Percentiles rank a stretch among this genome's conserved stretches.
phyloP scores from a whole-genome alignment of 768 basidiomycete species.

The Piloderma croceum region DNA sequence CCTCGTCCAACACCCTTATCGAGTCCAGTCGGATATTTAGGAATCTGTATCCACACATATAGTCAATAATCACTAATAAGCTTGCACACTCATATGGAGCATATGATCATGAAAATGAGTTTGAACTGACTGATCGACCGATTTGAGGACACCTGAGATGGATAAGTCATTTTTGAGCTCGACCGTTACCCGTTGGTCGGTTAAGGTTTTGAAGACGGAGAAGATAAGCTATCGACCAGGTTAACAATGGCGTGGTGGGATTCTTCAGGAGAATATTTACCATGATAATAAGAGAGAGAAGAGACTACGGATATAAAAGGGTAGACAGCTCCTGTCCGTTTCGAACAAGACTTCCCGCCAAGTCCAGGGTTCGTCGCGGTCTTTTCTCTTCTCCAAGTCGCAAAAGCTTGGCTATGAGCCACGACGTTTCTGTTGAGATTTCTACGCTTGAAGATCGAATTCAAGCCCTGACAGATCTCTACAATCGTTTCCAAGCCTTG shows the following conservation, averaged over 20 bases:
- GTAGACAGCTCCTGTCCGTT: too few species aligned
- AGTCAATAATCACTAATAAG: constrained; percentile 1
- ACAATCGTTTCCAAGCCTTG: constrained; percentile 37
- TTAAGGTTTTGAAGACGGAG: constrained; percentile 98
- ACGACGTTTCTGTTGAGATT: too few species aligned
- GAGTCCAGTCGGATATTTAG: constrained; percentile 94
- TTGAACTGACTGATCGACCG: constrained; percentile 78
- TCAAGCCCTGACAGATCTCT: constrained; percentile 41
- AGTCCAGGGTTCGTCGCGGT: too few species aligned
- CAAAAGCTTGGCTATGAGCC: too few species aligned
- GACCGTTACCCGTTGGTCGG: constrained; percentile 93
- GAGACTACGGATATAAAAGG: too few species aligned
- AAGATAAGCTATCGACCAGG: constrained; percentile 79
- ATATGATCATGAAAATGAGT: too few species aligned
- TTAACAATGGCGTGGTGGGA: not conserved
- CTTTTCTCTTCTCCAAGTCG: too few species aligned
- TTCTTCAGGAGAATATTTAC: not conserved
- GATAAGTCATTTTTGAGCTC: constrained; percentile 99
- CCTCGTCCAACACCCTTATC: constrained; percentile 88
- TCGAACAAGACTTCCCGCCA: too few species aligned
- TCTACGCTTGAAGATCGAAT: constrained; percentile 41
- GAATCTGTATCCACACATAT: constrained; percentile 47
- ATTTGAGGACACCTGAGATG: constrained; percentile 92
- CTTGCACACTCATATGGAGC: not conserved
- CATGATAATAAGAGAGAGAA: not conserved